phyloP scores from a whole-genome alignment of 2,329 filamentous ascomycete genomes.

The Calonectria fujianensis region DNA sequence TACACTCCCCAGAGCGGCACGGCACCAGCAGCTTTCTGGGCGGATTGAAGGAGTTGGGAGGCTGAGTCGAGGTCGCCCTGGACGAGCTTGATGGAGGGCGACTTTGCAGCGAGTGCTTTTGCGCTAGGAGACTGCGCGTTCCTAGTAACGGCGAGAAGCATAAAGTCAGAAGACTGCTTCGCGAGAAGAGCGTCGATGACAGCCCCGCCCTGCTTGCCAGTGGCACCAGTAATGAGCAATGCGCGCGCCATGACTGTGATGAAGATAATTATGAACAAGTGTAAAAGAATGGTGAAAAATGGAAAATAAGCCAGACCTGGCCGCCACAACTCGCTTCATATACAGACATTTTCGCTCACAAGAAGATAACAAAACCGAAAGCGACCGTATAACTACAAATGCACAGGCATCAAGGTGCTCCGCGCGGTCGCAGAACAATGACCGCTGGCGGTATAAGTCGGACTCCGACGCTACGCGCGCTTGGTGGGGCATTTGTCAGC shows the following conservation, averaged over 20 bases:
- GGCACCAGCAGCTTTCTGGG: not conserved
- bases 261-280: not conserved
- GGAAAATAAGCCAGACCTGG: not conserved
- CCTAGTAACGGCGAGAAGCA: not conserved
- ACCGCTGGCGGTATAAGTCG: not conserved
- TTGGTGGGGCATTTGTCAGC: not conserved
- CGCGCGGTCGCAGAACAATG: not conserved
- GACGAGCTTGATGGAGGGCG: not conserved
- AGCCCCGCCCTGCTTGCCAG: not conserved
- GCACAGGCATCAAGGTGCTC: not conserved
- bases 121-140: not conserved
- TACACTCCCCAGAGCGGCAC: not conserved
- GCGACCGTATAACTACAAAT: not conserved
- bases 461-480: not conserved
- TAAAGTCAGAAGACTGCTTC: not conserved
- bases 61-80: not conserved
- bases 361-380: too few species aligned
- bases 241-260: not conserved
- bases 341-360: not conserved
- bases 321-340: not conserved
- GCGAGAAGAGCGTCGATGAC: conserved; percentile 7
- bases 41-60: not conserved
- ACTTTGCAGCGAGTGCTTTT: not conserved
- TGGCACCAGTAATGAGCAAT: not conserved
- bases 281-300: not conserved